Evolutionary conservation across 2,329 filamentous ascomycete species (phyloP).

Genomic region (Ceratocystis cubensis): DNA sequence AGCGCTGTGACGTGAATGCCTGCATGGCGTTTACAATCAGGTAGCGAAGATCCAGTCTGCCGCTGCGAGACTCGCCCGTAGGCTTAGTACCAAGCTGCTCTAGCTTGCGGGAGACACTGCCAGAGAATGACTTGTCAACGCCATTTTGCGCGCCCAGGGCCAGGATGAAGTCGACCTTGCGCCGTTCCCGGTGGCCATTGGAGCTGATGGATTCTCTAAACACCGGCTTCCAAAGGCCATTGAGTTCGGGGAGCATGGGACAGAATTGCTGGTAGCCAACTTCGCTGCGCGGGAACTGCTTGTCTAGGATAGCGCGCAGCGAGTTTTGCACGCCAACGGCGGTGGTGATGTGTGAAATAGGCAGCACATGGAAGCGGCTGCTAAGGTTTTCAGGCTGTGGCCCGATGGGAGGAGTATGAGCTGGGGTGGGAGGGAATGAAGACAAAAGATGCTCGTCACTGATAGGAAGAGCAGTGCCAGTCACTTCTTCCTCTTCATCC

Average conservation of each 20-base stretch:
- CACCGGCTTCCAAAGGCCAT: constrained; percentile 42
- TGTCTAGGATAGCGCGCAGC: constrained; percentile 40
- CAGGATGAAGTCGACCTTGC: constrained; percentile 44
- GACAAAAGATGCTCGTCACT: constrained; percentile 19
- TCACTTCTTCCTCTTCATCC: constrained; percentile 1
- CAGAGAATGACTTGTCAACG: constrained; percentile 39
- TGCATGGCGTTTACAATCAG: constrained; percentile 50
- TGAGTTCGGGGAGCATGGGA: constrained; percentile 36
- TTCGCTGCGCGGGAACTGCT: constrained; percentile 38
- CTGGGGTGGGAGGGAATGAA: constrained; percentile 19
- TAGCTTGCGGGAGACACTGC: constrained; percentile 38
- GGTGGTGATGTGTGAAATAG: constrained; percentile 32
- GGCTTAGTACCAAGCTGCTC: constrained; percentile 43
- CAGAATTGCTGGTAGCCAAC: constrained; percentile 37
- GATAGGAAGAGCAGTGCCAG: constrained; percentile 6
- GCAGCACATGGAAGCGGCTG: constrained; percentile 29
- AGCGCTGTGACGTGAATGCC: constrained; percentile 39
- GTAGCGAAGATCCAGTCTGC: constrained; percentile 47
- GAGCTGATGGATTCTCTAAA: constrained; percentile 30
- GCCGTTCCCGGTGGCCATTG: constrained; percentile 27
- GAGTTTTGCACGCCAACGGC: constrained; percentile 45
- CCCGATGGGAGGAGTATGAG: constrained; percentile 16
- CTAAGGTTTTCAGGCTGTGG: constrained; percentile 15
- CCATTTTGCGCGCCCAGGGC: constrained; percentile 46
- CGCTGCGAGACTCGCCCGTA: constrained; percentile 39